Percentiles rank a stretch among this genome's conserved stretches.
Conservation (phyloP, 768 basidiomycete genomes). For the Lentinula sp. region DNA sequence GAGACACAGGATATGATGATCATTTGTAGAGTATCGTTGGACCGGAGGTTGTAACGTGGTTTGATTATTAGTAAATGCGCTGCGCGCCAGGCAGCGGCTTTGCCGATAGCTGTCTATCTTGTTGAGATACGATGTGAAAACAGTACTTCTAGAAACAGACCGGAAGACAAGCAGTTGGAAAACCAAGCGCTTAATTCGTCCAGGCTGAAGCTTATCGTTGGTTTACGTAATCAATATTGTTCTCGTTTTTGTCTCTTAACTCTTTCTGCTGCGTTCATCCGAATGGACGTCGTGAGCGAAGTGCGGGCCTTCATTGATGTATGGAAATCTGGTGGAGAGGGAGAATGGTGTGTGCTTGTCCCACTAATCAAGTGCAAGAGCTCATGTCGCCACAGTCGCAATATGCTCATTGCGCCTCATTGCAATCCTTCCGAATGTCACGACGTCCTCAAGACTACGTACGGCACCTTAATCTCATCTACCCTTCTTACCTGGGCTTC, state of each 20-base stretch:
- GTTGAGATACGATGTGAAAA: too few species aligned
- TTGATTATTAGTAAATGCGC: too few species aligned
- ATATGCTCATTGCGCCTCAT: slow-evolving; percentile 54
- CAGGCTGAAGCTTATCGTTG: neutral
- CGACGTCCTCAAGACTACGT: slow-evolving; percentile 58
- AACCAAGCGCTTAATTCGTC: too few species aligned
- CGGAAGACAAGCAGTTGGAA: too few species aligned
- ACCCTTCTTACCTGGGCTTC: slow-evolving; percentile 52
- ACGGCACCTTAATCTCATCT: slow-evolving; percentile 61
- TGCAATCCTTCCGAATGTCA: slow-evolving; percentile 46
- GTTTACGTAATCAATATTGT: neutral
- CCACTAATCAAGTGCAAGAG: slow-evolving; percentile 11
- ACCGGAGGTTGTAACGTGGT: too few species aligned
- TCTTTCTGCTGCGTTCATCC: neutral
- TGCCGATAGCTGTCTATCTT: too few species aligned
- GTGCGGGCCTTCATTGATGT: slow-evolving; percentile 42
- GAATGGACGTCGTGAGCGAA: slow-evolving; percentile 56
- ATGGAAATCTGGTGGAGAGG: slow-evolving; percentile 58
- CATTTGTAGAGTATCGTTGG: too few species aligned
- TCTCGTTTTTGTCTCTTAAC: neutral
- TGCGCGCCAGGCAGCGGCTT: too few species aligned
- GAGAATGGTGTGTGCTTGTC: slow-evolving; percentile 46
- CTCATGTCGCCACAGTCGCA: slow-evolving; percentile 38
- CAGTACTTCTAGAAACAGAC: too few species aligned
- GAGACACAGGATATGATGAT: too few species aligned